Evolutionary conservation across 2,329 filamentous ascomycete species (phyloP), one percentile per base, ranked within the genome.

Genomic region (Microdochium bolleyi): DNA sequence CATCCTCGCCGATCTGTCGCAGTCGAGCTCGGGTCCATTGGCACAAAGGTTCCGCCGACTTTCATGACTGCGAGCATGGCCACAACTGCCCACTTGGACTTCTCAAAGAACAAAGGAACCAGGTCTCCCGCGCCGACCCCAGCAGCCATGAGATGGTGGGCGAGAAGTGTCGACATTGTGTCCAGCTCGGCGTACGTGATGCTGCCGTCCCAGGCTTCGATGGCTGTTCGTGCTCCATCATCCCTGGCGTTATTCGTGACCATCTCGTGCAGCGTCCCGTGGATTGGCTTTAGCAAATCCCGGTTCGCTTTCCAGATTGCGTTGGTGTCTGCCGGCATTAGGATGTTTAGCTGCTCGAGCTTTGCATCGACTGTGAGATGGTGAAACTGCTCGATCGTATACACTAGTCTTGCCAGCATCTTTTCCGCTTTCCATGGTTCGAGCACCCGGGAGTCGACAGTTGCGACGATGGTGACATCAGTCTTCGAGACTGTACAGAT

Each of bases 21-120:
- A 2, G 24, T n/a, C 5, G 34, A 22, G 11, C 38, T 24, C 3
- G 51, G 2, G 16, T 48, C 44, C 44, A 24, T 14, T 3, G 24
- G 44, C 4, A 48, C 44, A 52, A 63, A 67, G 0, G 63, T 60
- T 1, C 58, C 64, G 2, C 69, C 70, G 11, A 67, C 64, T 48
- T 69, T 70, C 34, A 72, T 54, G 1, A 71, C 62, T 1, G 60
- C 67, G 13, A 73, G 53, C 53, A 68, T 66, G 0, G 66, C 63
- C 2, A 71, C 59, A 3, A 62, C 52, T 0, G 59, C 60, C 66
- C 64, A 71, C 37, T 57, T 59, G 3, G 67, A 70, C 57, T 71
- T 72, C 19, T 53, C 51, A 24, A 58, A 54, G 16, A 49, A 55
- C 2, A 59, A 49, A 7, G 55, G 55, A 19, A 58, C 50, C 19